Conservation (phyloP, 441 rosid species). For the Populus trichocarpa region DNA sequence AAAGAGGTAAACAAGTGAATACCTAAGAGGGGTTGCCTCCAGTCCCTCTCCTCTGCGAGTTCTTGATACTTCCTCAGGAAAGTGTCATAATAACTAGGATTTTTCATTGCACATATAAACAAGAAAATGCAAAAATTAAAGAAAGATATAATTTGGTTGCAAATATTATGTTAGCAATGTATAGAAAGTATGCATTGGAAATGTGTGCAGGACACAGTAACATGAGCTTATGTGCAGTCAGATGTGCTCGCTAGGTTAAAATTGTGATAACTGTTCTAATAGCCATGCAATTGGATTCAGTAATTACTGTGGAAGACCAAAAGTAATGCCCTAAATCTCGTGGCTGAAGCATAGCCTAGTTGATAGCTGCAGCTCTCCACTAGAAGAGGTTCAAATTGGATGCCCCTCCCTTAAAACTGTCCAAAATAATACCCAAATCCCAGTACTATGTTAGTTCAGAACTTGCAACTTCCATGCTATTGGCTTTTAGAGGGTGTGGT, state of each 20-base stretch:
- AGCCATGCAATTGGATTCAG: neutral
- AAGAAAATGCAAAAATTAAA: constrained; percentile 14
- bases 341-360: no score
- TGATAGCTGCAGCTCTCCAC: no score
- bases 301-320: neutral
- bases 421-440: neutral
- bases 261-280: neutral
- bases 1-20: constrained; percentile 14
- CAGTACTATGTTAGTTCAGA: neutral
- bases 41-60: constrained; percentile 58
- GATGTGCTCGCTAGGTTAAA: neutral
- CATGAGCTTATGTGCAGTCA: neutral
- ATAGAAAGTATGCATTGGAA: neutral
- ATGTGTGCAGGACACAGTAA: neutral
- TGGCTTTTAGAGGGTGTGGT: neutral
- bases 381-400: neutral
- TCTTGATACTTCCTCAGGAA: constrained; percentile 64
- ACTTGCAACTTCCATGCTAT: neutral
- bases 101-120: constrained; percentile 23
- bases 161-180: neutral
- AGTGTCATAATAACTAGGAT: constrained; percentile 72
- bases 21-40: constrained; percentile 77
- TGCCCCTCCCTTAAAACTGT: neutral
- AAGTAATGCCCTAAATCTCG: neutral
- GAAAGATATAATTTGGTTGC: neutral